Evolutionary conservation across 805 yeast genomes (phyloP).

Genomic region (Diddensiella transvaalensis): DNA sequence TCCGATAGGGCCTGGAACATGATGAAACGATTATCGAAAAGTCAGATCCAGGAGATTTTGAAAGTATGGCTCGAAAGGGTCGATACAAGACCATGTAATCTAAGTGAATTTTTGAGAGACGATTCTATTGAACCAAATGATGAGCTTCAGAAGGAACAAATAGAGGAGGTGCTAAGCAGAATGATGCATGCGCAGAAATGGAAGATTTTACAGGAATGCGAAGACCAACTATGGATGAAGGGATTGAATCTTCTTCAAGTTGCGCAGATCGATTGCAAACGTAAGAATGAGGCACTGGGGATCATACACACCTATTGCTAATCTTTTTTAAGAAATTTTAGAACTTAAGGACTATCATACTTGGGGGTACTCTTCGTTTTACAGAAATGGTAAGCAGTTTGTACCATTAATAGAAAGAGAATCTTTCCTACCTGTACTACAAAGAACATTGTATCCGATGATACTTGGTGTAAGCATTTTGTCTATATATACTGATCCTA

Average conservation of each 20-base stretch:
- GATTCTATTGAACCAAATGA: slow-evolving; percentile 1
- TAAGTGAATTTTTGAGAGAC: slow-evolving; percentile 26
- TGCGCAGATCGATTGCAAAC: slow-evolving; percentile 67
- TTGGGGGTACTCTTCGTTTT: slow-evolving; percentile 38
- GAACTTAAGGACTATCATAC: slow-evolving; percentile 38
- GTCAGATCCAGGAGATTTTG: slow-evolving; percentile 10
- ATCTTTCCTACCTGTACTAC: slow-evolving; percentile 46
- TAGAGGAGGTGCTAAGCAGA: slow-evolving; percentile 1
- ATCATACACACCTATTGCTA: not conserved
- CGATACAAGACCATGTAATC: slow-evolving; percentile 8
- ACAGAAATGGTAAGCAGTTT: slow-evolving; percentile 29
- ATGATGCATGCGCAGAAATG: not conserved
- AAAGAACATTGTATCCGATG: slow-evolving; percentile 39
- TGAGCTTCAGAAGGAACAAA: not conserved
- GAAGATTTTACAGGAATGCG: too few relatives aligned
- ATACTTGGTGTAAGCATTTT: slow-evolving; percentile 15
- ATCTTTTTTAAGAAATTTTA: slow-evolving; percentile 36
- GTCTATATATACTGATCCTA: slow-evolving; percentile 26
- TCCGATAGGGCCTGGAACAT: slow-evolving; percentile 13
- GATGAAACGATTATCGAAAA: slow-evolving; percentile 8
- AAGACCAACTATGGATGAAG: slow-evolving; percentile 50
- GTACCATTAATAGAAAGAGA: slow-evolving; percentile 46
- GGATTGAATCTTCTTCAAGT: slow-evolving; percentile 64
- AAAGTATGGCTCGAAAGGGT: slow-evolving; percentile 13
- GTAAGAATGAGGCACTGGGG: slow-evolving; percentile 18